Evolutionary conservation across 306 rosid genomes (phyloP).

Genomic region (Erythrophleum fordii): DNA sequence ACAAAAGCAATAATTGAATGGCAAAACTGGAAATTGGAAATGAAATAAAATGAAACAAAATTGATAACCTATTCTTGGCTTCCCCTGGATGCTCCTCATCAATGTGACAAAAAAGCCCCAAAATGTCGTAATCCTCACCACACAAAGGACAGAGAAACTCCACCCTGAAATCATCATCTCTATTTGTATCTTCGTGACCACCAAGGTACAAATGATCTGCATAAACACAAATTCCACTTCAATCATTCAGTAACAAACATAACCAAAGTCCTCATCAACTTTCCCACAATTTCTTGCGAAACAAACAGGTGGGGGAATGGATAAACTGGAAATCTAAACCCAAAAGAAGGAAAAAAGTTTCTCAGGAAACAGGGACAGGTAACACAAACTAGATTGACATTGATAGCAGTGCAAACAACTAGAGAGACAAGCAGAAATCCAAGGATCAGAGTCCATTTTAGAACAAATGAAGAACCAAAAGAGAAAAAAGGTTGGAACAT

Average conservation of each 20-base stretch:
- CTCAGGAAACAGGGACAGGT: not conserved
- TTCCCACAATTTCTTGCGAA: not conserved
- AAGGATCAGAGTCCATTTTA: conserved; percentile 51
- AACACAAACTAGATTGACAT: conserved; percentile 47
- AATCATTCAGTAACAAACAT: not conserved
- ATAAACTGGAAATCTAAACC: not conserved
- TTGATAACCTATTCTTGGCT: conserved; percentile 64
- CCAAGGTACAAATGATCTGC: conserved; percentile 58
- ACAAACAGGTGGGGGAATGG: no score
- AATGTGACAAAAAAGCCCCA: conserved; percentile 83
- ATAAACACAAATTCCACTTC: not conserved
- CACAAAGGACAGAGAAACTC: conserved; percentile 79
- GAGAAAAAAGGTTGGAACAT: not conserved
- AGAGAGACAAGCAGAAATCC: conserved; percentile 42
- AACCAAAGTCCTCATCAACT: not conserved
- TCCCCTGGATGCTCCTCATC: conserved; percentile 74
- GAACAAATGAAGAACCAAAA: not conserved
- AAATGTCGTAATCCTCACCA: conserved; percentile 69
- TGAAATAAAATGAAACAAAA: not conserved
- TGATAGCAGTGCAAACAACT: conserved; percentile 42
- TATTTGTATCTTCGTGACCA: not conserved
- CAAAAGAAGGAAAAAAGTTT: not conserved
- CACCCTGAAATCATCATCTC: conserved; percentile 29
- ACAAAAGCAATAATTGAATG: not conserved
- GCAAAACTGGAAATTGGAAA: not conserved